phyloP scores from a whole-genome alignment of 2,329 filamentous ascomycete species.

The Sporothrix sp. region DNA sequence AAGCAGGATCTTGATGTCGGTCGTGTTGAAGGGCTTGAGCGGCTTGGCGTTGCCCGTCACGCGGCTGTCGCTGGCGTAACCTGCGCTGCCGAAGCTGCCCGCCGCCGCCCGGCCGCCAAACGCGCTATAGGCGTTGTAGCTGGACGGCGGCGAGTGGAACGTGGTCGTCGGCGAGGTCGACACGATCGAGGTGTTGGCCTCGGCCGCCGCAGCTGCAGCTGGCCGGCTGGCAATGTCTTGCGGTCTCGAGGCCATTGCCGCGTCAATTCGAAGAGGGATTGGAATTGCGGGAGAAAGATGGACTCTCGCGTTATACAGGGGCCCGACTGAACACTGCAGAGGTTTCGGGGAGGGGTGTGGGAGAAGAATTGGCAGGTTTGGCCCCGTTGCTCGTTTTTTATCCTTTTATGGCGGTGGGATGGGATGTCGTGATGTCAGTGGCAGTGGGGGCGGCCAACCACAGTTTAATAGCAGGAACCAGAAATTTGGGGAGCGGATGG shows the following conservation, averaged over 20 bases:
- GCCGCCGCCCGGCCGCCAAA: constrained; percentile 18
- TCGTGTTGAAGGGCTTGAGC: constrained; percentile 88
- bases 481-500: not conserved
- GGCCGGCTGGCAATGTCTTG: constrained; percentile 26
- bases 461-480: not conserved
- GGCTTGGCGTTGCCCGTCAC: constrained; percentile 50
- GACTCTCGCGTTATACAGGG: not conserved
- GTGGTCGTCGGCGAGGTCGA: constrained; percentile 66
- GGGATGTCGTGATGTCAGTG: constrained; percentile 13
- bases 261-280: not conserved
- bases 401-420: not conserved
- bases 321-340: not conserved
- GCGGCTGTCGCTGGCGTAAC: constrained; percentile 27
- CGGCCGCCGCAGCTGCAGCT: constrained; percentile 31
- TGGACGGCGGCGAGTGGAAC: constrained; percentile 64
- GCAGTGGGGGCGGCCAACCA: constrained; percentile 8
- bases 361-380: no score
- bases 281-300: not conserved
- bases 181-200: constrained; percentile 45
- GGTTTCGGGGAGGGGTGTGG: not conserved
- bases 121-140: constrained; percentile 33
- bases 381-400: not conserved
- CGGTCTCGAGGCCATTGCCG: constrained; percentile 16
- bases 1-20: constrained; percentile 92
- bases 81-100: constrained; percentile 22